Evolutionary conservation across 805 yeast species (phyloP), one percentile per base, ranked within the genome.

Genomic region (Pichia manshurica): DNA sequence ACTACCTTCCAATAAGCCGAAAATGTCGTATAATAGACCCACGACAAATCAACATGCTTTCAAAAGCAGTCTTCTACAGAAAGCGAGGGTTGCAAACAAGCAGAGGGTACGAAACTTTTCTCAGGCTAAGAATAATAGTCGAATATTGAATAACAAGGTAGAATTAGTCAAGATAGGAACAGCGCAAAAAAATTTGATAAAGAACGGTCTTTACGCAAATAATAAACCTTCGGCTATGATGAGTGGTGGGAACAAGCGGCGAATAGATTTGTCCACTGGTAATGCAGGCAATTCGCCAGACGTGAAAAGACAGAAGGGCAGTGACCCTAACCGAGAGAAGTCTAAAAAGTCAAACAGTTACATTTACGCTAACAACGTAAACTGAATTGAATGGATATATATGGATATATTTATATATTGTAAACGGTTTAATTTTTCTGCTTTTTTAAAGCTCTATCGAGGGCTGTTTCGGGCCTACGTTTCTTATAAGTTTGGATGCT

Each of bases 31-130:
- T 19, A 20, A 31, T 13, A 6, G 22, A 6, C 9, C 32, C 10
- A 19, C 44, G 37, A 39, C 28, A 25, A 25, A 36, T 39, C 35
- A 21, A 20, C 22, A 17, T 21, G 40, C 46, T 8, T 63, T 60
- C 44, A 62, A 58, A 44, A 61, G 67, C 44, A 47, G 55, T 2
- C 38, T 66, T 36, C 47, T 66, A 39, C 66, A 64, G 45, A 64
- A 56, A 43, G 68, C 68, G 3, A 57, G 58, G 45, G 55, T 58
- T 23, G 64, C 59, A 35, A 62, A 63, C 45, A 53, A 48, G 36
- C 49, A 46, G 28, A 32, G 55, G 31, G 43, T 46, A 19, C 47
- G 52, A 36, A 37, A 53, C 23, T 53, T 49, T 20, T 31, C 25
- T 15, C 42, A 46, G 17, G n/a, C 38, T 1, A 33, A 37, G 15